Percentiles rank a stretch among this genome's conserved stretches.
Evolutionary conservation across 2,329 filamentous ascomycete genomes (phyloP).

Genomic region (Talaromyces rugulosus): DNA sequence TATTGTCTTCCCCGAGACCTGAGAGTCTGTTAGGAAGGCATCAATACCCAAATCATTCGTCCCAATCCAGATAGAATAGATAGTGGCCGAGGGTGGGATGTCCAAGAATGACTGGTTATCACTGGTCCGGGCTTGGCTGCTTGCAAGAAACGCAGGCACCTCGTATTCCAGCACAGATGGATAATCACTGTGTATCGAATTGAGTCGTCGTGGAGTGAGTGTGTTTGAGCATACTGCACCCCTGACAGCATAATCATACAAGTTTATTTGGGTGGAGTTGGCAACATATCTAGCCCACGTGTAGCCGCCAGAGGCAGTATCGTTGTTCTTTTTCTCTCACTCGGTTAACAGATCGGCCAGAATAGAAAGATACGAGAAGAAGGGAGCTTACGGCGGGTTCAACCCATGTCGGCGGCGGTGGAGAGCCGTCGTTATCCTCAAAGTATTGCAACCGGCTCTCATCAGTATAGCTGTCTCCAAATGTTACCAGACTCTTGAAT

Average conservation of each 20-base stretch:
- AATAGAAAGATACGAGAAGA: background rate
- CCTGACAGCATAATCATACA: slow-evolving; percentile 66
- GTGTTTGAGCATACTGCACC: slow-evolving; percentile 70
- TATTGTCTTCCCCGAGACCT: slow-evolving; percentile 57
- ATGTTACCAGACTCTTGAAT: slow-evolving; percentile 63
- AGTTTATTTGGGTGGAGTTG: slow-evolving; percentile 48
- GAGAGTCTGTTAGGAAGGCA: slow-evolving; percentile 63
- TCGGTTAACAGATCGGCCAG: background rate
- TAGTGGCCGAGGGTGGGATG: slow-evolving; percentile 54
- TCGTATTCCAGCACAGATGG: slow-evolving; percentile 62
- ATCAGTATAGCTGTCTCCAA: slow-evolving; percentile 75
- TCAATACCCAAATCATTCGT: slow-evolving; percentile 70
- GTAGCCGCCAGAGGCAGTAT: slow-evolving; percentile 61
- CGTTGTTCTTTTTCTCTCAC: slow-evolving; percentile 33
- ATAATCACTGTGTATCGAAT: slow-evolving; percentile 51
- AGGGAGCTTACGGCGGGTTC: slow-evolving; percentile 38
- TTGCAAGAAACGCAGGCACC: slow-evolving; percentile 40
- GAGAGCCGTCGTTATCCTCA: slow-evolving; percentile 50
- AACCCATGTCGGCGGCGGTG: slow-evolving; percentile 60
- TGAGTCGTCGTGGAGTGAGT: slow-evolving; percentile 55
- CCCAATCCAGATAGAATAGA: slow-evolving; percentile 75
- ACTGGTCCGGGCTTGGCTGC: slow-evolving; percentile 17
- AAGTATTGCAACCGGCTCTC: slow-evolving; percentile 66
- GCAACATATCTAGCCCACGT: slow-evolving; percentile 66
- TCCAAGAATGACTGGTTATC: slow-evolving; percentile 29